Evolutionary conservation across 2,329 filamentous ascomycete species (phyloP), one percentile per base, ranked within the genome.

Genomic region (Botrytis porri): DNA sequence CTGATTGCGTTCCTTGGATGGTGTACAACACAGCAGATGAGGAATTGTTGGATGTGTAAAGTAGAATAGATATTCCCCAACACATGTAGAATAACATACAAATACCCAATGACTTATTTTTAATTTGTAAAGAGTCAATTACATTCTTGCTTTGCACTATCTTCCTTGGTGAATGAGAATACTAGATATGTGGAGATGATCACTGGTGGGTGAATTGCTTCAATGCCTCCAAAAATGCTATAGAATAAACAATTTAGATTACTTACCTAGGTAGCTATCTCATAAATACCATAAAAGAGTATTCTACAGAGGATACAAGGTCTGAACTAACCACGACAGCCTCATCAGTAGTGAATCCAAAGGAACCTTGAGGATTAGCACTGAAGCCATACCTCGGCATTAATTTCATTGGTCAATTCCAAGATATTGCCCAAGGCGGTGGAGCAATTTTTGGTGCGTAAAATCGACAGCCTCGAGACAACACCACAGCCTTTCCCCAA

Each of bases 1-100:
- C 77, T 45, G 74, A 78, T 37, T 78, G 71, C 69, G 51, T 54
- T 41, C 65, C 71, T 71, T 72, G 70, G 70, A 29, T 69, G 35
- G 51, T 69, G 73, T 71, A 76, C 59, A 41, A 73, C 69, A 73
- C 20, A 18, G 37, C 35, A 37, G 70, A 69, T 12, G 43, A 43
- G 64, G 39, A 59, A 37, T 51, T 54, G 22, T 9, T 69, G 29
- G 62, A 69, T 45, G 32, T 45, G 20, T 70, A 70, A 37, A 62
- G 20, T 35, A 45, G 51, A 45, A 45, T 14, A 61, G 22, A 37
- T 7, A 35, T n/a, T 35, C 41, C 16, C 37, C 20, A 37, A 51
- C 22, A 41, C 32, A 75, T 75, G 76, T 41, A 66, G 2, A 29
- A 64, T 54, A 62, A 16, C 60, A 71, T n/a, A 65, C 66, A 41